Evolutionary conservation across 2,329 filamentous ascomycete species (phyloP).

Genomic region (Hansfordia pulvinata): DNA sequence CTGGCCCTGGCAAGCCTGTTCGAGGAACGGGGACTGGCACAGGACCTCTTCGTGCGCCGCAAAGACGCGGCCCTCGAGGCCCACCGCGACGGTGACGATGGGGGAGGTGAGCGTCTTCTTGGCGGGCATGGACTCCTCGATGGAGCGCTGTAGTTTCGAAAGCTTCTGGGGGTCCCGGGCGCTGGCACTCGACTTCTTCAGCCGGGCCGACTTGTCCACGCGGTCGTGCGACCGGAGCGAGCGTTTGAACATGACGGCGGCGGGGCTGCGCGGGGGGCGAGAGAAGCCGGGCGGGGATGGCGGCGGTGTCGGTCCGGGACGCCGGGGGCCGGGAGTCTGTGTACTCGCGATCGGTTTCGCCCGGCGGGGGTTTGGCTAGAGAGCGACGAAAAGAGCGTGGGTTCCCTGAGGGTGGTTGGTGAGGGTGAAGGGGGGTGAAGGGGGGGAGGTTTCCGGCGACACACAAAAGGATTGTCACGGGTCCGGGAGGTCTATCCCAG

Average conservation of each 20-base stretch:
- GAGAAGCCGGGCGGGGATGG: constrained; percentile 16
- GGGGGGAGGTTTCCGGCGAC: constrained; percentile 21
- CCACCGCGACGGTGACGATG: constrained; percentile 79
- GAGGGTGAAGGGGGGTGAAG: constrained; percentile 19
- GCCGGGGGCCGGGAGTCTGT: constrained; percentile 11
- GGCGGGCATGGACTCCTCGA: constrained; percentile 33
- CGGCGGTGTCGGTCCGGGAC: constrained; percentile 11
- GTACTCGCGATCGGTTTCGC: constrained; percentile 6
- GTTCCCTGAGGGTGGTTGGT: constrained; percentile 19
- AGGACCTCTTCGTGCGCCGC: constrained; percentile 91
- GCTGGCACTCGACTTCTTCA: constrained; percentile 49
- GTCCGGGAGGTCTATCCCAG: constrained; percentile 32
- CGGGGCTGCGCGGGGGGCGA: constrained; percentile 12
- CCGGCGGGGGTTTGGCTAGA: constrained; percentile 21
- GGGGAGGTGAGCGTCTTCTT: constrained; percentile 37
- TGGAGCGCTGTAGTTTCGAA: constrained; percentile 74
- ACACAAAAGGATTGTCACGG: constrained; percentile 32
- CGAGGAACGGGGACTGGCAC: constrained; percentile 73
- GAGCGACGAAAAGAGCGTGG: constrained; percentile 37
- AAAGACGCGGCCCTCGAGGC: constrained; percentile 76
- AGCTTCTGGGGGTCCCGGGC: constrained; percentile 64
- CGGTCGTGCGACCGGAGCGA: constrained; percentile 76
- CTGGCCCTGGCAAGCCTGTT: constrained; percentile 54
- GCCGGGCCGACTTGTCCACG: constrained; percentile 76
- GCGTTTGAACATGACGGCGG: constrained; percentile 74